Base-by-base conservation (phyloP, 768 basidiomycete species). In the Russula emetica region DNA sequence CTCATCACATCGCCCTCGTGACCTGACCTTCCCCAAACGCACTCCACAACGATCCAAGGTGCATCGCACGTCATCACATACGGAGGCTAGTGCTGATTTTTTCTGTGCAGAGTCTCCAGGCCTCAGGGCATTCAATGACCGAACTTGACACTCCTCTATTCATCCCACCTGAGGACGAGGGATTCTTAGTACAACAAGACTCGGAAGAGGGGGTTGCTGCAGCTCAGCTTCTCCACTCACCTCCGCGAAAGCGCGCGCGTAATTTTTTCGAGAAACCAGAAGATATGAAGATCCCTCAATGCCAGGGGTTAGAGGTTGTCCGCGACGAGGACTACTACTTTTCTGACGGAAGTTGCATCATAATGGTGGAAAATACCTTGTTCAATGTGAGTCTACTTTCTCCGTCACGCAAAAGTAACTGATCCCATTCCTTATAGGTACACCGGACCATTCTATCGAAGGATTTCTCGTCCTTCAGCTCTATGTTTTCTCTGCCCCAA, bases 401-500 rank as follows among this genome's bases (percentile, higher is more conserved):
- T 20, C 54, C 24, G 18, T 36, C 1, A 26, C 22, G 2, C 55
- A 26, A 13, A 42, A n/a, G 6, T 26, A 6, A 32, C 3, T 9
- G 2, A 50, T 20, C 28, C 16, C 20, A 63, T 13, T 28, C 30
- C 24, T 22, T 13, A 28, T 32, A 69, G 68, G 68, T 69, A 26
- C 68, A 69, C 53, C 56, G 66, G 30, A 67, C 66, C 1, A 69
- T 51, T 18, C 71, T 90, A 60, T 84, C 85, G 22, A 80, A 78
- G 64, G 87, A 89, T 68, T 78, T 79, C 3, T 86, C 86, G 18
- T 83, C 82, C 42, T 92, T 92, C 69, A 72, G 77, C 28, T 75
- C 82, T 4, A 81, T 90, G 79, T 90, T 92, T 70, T 78, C 81
- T 5, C 74, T 91, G 26, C 88, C 89, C 4, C 82, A 84, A 70